Base-by-base conservation (phyloP, 352 stramenopile species). In the Globisporangium nodosum region DNA sequence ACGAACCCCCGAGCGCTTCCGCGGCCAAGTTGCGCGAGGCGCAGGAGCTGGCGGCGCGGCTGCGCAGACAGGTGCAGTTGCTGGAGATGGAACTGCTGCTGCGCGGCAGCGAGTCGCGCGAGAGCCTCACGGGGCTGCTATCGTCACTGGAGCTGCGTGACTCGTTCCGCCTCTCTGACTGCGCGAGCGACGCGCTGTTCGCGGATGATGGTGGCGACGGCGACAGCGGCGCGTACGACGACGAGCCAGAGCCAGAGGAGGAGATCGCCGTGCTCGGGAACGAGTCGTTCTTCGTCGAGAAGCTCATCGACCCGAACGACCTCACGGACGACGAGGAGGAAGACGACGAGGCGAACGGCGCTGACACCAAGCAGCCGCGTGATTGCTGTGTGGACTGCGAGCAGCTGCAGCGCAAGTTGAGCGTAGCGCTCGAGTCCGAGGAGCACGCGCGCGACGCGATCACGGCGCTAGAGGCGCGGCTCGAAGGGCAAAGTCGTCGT, bases 1-100 rank as follows among this genome's bases (percentile, higher is more conserved):
- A 49, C 31, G 49, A 45, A 7, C 5, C 6, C 3, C 3, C 49
- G 16, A 15, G 11, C 27, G 4, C 21, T 7, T 5, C 30, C 9
- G 49, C 30, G 18, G 31, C 21, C 24, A 57, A 52, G 13, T 63
- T 81, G 43, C 55, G 60, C 3, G 66, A 60, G 39, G 58, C 67
- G 24, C 73, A 80, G 55, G 60, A 76, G 11, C 57, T 77, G 15
- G 64, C 64, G 12, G 58, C 42, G 47, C 58, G 58, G 2, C 33
- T 77, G n/a, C 69, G 65, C 18, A 71, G 70, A 55, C 69, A 73
- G 33, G 60, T 83, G 31, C 63, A 70, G 3, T 69, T 68, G 21
- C 56, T 83, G 42, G 57, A 63, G 50, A 58, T 63, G 57, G 57
- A 63, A 33, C 40, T 63, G 40, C 57, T 63, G 13, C 51, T 63